Conservation (phyloP, 306 rosid species). For the Sicyos edulis region DNA sequence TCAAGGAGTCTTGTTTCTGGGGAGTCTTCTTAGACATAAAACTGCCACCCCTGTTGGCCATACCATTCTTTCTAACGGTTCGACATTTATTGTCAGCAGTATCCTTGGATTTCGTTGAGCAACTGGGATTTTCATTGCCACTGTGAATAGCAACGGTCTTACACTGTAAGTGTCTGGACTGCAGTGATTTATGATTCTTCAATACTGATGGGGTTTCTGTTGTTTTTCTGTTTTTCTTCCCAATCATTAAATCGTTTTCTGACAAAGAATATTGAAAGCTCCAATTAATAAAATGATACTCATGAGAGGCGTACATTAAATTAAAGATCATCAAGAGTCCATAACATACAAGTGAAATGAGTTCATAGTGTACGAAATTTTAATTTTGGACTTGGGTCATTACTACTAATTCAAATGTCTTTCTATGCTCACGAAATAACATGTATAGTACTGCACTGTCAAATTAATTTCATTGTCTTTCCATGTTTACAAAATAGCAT, state of each 20-base stretch:
- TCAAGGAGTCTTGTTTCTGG: constrained; percentile 30
- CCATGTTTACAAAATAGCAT: not conserved
- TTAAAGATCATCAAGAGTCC: not conserved
- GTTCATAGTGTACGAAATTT: not conserved
- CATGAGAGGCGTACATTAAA: not conserved
- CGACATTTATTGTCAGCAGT: constrained; percentile 25
- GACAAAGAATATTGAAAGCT: constrained; percentile 18
- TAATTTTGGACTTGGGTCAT: not conserved
- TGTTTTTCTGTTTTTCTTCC: constrained; percentile 46
- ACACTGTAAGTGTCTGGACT: constrained; percentile 41
- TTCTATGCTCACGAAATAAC: not conserved
- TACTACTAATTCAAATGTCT: not conserved
- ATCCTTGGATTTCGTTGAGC: constrained; percentile 36
- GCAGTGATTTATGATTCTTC: constrained; percentile 40
- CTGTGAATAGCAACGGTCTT: constrained; percentile 36
- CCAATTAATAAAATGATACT: constrained; percentile 1
- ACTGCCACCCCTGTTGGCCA: constrained; percentile 18
- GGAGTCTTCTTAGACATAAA: constrained; percentile 36
- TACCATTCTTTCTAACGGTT: constrained; percentile 31
- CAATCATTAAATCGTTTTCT: constrained; percentile 63
- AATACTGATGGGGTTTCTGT: constrained; percentile 33
- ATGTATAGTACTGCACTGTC: not conserved
- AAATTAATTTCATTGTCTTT: not conserved
- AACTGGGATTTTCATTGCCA: constrained; percentile 28
- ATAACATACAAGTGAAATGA: not conserved